Evolutionary conservation across 768 basidiomycete species (phyloP), one percentile per base, ranked within the genome.

Genomic region (Filobasidium floriforme): DNA sequence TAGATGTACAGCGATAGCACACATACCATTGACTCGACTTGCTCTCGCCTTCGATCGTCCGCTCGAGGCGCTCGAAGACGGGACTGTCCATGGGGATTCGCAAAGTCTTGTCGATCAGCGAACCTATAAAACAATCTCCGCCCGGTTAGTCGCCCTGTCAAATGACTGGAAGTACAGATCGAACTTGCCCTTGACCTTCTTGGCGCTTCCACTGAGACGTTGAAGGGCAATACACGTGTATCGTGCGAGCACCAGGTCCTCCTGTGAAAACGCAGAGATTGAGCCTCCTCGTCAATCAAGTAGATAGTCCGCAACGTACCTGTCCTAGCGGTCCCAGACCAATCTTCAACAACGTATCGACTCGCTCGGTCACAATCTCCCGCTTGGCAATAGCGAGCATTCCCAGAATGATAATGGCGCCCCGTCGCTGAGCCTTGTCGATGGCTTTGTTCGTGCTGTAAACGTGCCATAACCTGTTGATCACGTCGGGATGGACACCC

Each of bases 181-280:
- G 46, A 9, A 65, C 78, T 62, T 63, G 87, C 92, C 94, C 82
- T 99, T 99, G 67, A 99, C 85, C 76, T 98, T 99, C 82, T 99
- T 99, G 32, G 86, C 89, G 71, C 89, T 93, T 1, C 96, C 96
- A 59, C 90, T 90, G 10, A 99, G 82, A 0, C 96, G 85, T 69
- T 94, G 92, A 51, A 98, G 80, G 0, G 92, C 92, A 60, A 97
- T 85, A 75, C 92, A 97, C 0, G 92, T 96, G 74, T 96, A 97
- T 55, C 90, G 84, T 0, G 93, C 92, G 19, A 98, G 85, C 1
- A 87, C 90, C 26, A 93, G 82, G 76, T 99, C 96, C 9, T 84
- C 80, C 93, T 97, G 70, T 1, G 60, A 11, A 12, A 18, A 4
- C 5, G 11, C 32, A 46, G 18, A n/a, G 28, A n/a, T 32, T 37